Evolutionary conservation across 2,329 filamentous ascomycete genomes (phyloP).

Genomic region (Trichophyton rubrum): DNA sequence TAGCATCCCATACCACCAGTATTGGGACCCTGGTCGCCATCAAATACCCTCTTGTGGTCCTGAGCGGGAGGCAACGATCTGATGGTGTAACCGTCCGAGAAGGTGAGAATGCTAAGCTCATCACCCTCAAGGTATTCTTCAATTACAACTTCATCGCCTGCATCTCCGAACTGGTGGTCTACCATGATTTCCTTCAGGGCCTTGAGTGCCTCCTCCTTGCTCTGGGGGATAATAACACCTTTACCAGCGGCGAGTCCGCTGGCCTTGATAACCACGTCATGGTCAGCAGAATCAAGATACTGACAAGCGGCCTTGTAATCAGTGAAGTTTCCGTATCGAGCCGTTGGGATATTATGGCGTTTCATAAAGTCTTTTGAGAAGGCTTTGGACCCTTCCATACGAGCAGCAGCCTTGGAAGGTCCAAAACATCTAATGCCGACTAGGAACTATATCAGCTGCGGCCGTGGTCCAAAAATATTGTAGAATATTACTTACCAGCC

Average conservation of each 20-base stretch:
- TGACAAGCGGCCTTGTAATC: slow-evolving; percentile 58
- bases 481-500: slow-evolving; percentile 28
- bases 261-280: slow-evolving; percentile 86
- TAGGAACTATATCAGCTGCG: slow-evolving; percentile 13
- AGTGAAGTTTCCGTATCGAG: slow-evolving; percentile 78
- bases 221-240: slow-evolving; percentile 78
- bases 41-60: slow-evolving; percentile 90
- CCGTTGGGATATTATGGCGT: slow-evolving; percentile 77
- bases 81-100: slow-evolving; percentile 79
- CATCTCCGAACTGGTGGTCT: slow-evolving; percentile 69
- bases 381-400: slow-evolving; percentile 91
- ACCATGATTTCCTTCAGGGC: slow-evolving; percentile 87
- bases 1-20: slow-evolving; percentile 98
- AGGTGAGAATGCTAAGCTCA: slow-evolving; percentile 81
- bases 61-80: slow-evolving; percentile 78
- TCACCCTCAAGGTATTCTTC: slow-evolving; percentile 88
- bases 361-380: slow-evolving; percentile 98
- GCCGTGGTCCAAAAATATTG: neutral
- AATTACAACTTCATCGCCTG: slow-evolving; percentile 84
- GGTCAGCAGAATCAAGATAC: slow-evolving; percentile 59
- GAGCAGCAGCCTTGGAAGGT: slow-evolving; percentile 68
- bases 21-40: slow-evolving; percentile 82
- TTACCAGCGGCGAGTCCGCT: slow-evolving; percentile 87
- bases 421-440: slow-evolving; percentile 74
- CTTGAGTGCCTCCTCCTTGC: slow-evolving; percentile 67